phyloP scores from a whole-genome alignment of 164 flowering plant species.

The Liriodendron chinense region DNA sequence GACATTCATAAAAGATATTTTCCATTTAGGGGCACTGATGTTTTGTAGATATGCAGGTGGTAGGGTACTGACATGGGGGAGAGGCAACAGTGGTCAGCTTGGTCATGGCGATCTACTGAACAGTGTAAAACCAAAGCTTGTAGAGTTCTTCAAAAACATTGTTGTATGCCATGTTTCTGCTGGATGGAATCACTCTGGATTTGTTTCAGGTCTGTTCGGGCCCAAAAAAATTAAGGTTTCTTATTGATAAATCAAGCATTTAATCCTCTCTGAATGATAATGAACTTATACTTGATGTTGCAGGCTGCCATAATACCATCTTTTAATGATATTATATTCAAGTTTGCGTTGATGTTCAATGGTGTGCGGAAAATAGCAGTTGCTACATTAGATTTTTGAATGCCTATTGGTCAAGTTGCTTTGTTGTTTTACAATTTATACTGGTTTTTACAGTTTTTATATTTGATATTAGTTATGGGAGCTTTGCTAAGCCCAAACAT shows the following conservation, averaged over 20 bases:
- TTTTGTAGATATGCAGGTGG: slow-evolving; percentile 30
- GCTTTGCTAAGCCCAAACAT: no score
- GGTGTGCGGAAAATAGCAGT: no score
- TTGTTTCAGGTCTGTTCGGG: slow-evolving; percentile 63
- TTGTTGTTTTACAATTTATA: no score
- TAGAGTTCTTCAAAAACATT: slow-evolving; percentile 30
- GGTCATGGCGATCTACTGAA: slow-evolving; percentile 69
- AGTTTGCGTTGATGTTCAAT: no score
- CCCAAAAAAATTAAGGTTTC: background rate
- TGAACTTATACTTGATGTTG: background rate
- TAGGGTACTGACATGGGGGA: slow-evolving; percentile 79
- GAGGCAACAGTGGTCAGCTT: slow-evolving; percentile 84
- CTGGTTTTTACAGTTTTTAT: no score
- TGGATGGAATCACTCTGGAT: slow-evolving; percentile 97
- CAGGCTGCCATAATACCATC: background rate
- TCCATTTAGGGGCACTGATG: background rate
- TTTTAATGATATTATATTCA: no score
- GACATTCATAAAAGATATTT: background rate
- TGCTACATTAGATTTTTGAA: no score
- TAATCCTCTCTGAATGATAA: background rate
- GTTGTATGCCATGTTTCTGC: slow-evolving; percentile 62
- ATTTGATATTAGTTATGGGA: no score
- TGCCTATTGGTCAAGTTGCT: no score
- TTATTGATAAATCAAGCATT: background rate
- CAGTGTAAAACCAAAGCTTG: slow-evolving; percentile 46